Evolutionary conservation across 306 rosid genomes (phyloP), one percentile per base, ranked within the genome.

Genomic region (Quercus cerris): DNA sequence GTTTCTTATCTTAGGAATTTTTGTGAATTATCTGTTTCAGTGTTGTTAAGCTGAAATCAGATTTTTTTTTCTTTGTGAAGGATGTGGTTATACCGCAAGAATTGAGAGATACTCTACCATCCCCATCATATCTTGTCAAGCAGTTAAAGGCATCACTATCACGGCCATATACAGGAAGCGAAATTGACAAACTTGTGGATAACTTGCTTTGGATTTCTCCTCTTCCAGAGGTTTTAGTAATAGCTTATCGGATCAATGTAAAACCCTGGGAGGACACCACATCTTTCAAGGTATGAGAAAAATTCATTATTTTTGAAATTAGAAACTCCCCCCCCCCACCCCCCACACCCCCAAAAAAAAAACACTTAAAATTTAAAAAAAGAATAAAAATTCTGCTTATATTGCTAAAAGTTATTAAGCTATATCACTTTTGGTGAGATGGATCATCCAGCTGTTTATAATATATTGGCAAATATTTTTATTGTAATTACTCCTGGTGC

Each of bases 141-240:
- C 71, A 59, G 41, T 75, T 75, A 56, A 75, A 44, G 56, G 1
- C 62, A 7, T 20, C 41, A 57, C 61, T 75, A 19, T 33, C n/a
- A 41, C 13, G 35, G 56, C 69, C 78, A 30, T 6, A 33, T 35
- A 18, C 57, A 3, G 38, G 78, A 12, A 68, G 31, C 33, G 61
- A 44, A 28, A 17, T 75, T 1, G 19, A 31, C 41, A 67, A 75
- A 6, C 78, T 61, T 75, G 79, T 10, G 52, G 52, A 46, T 46
- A 46, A 46, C 52, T 46, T 46, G 52, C 52, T 59, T 75, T 75
- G 79, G 79, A 75, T 75, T 75, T 57, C 71, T 19, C 71, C 71
- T 75, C 57, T 38, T n/a, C 79, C 79, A 17, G 41, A 38, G 25
- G 27, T 70, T 64, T 12, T 75, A 28, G 1, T 59, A 14, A 62